Evolutionary conservation across 1,284 basidiomycete genomes (phyloP).

Genomic region (Termitomyces sp.): DNA sequence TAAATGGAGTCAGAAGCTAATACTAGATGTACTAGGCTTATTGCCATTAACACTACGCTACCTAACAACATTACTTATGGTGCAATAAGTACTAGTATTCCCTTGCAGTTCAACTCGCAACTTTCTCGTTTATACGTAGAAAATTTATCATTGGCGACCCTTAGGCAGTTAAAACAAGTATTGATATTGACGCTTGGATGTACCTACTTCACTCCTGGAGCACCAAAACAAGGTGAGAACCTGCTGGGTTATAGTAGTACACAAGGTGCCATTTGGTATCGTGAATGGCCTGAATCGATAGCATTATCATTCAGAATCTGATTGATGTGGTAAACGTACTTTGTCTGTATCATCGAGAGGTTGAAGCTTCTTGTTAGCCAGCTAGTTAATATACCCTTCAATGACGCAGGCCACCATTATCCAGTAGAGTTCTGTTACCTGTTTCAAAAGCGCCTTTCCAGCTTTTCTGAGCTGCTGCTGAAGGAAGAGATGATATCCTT

Average conservation of each 20-base stretch:
- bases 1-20: too few relatives aligned
- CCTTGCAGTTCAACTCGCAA: too few relatives aligned
- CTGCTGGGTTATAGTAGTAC: slow-evolving; percentile 11
- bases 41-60: too few relatives aligned
- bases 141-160: neutral
- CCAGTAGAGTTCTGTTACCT: slow-evolving; percentile 13
- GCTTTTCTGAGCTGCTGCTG: slow-evolving; percentile 16
- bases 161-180: neutral
- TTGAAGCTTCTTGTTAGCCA: neutral
- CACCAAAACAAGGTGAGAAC: slow-evolving; percentile 18
- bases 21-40: too few relatives aligned
- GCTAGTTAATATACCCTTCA: neutral
- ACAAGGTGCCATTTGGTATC: slow-evolving; percentile 6
- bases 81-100: too few relatives aligned
- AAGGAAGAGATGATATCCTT: slow-evolving; percentile 19
- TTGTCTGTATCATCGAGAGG: neutral
- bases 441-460: slow-evolving; percentile 20
- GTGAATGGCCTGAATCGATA: neutral
- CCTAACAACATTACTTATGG: too few relatives aligned
- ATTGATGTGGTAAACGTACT: neutral
- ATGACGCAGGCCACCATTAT: neutral
- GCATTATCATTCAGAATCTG: neutral
- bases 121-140: too few relatives aligned
- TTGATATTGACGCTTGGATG: neutral
- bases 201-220: neutral